These are phyloP conservation scores for Ustilago trichophora DNA, from an alignment of 1,284 basidiomycete genomes.

Conservation along the genomic window DNA sequence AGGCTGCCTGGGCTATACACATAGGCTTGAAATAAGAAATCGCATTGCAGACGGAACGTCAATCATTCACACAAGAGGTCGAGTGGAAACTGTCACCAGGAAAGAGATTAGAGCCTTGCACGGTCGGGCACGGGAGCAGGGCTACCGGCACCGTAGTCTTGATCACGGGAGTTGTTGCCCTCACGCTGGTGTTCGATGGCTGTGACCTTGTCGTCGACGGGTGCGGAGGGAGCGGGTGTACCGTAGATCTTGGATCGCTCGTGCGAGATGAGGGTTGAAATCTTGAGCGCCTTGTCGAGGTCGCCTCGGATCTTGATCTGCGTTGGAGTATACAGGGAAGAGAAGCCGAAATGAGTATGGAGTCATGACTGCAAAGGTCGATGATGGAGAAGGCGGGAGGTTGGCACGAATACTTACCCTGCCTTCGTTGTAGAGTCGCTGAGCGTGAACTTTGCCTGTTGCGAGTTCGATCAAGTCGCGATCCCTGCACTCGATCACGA, in stretches of 20 bases:
- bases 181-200: constrained; percentile 38
- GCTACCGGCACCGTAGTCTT: constrained; percentile 47
- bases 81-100: too few relatives aligned
- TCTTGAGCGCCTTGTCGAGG: constrained; percentile 52
- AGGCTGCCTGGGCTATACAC: too few relatives aligned
- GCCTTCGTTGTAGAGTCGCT: constrained; percentile 52
- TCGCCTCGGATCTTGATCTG: constrained; percentile 61
- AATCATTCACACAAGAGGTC: too few relatives aligned
- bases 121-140: constrained; percentile 50
- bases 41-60: too few relatives aligned
- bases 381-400: too few relatives aligned
- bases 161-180: constrained; percentile 14
- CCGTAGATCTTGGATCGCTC: constrained; percentile 61
- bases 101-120: constrained; percentile 26
- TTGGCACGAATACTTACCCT: too few relatives aligned
- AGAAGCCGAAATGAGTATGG: too few relatives aligned
- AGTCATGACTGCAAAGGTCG: too few relatives aligned
- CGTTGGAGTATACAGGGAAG: too few relatives aligned
- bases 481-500: constrained; percentile 61
- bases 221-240: constrained; percentile 20
- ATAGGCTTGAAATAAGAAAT: too few relatives aligned
- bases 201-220: constrained; percentile 12
- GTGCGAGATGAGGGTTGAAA: constrained; percentile 53
- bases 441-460: constrained; percentile 55
- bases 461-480: constrained; percentile 61